Percentiles rank a stretch among this genome's conserved stretches.
Evolutionary conservation across 1,284 basidiomycete genomes (phyloP).

Genomic region (Cryptococcus amylolentus): DNA sequence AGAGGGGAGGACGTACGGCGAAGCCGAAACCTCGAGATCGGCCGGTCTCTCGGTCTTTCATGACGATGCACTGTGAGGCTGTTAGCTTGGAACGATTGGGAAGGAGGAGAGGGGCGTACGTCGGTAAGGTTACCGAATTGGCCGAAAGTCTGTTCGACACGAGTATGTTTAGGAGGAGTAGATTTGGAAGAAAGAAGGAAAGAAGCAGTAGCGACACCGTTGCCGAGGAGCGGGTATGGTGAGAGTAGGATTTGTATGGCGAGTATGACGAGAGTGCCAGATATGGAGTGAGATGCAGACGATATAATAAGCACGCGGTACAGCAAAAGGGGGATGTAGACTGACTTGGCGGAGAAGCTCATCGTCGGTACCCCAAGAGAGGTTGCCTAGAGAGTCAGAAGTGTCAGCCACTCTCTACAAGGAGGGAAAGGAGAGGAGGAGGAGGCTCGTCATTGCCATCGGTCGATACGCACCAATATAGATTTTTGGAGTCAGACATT

Average conservation of each 20-base stretch:
- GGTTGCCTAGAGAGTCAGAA: conserved; percentile 40
- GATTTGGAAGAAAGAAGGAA: too few relatives aligned
- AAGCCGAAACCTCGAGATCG: conserved; percentile 96
- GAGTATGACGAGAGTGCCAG: conserved; percentile 9
- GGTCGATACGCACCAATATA: too few relatives aligned
- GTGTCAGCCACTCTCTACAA: too few relatives aligned
- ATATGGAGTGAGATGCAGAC: conserved; percentile 4
- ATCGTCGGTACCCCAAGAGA: conserved; percentile 80
- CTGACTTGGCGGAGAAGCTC: conserved; percentile 73
- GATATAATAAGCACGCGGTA: conserved; percentile 8
- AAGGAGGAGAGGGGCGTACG: conserved; percentile 1
- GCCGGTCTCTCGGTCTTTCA: conserved; percentile 95
- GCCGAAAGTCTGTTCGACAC: conserved; percentile 38
- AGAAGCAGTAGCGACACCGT: too few relatives aligned
- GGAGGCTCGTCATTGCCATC: too few relatives aligned
- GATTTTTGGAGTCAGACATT: too few relatives aligned
- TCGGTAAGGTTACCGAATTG: conserved; percentile 48
- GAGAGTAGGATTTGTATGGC: too few relatives aligned
- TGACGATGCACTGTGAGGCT: conserved; percentile 65
- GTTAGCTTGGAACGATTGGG: too few relatives aligned
- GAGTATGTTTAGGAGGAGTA: too few relatives aligned
- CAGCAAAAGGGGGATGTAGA: conserved; percentile 65
- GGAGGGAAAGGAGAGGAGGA: too few relatives aligned
- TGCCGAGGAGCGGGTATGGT: neutral
- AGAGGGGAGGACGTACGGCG: conserved; percentile 54